Percentiles rank a stretch among this genome's conserved stretches.
These are phyloP conservation scores for Monosporascus sp. DNA, from an alignment of 2,329 filamentous ascomycete genomes.

Conservation along the genomic window DNA sequence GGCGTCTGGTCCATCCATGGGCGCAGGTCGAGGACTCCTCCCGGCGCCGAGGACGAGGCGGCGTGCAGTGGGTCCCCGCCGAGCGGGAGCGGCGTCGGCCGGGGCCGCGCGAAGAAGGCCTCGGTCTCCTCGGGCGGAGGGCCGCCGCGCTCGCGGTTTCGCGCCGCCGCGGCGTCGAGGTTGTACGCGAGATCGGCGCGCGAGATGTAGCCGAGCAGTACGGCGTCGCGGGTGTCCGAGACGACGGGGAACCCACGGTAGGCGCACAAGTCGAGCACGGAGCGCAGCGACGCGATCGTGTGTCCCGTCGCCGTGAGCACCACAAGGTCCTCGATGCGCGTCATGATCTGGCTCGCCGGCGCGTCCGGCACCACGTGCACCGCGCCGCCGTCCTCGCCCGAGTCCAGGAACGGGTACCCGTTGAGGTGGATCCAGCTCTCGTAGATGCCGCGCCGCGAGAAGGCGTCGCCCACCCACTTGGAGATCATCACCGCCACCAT, in stretches of 20 bases:
- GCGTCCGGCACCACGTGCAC: slow-evolving; percentile 63
- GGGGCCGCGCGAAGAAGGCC: slow-evolving; percentile 76
- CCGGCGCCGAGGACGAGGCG: neutral
- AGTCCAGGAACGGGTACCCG: slow-evolving; percentile 92
- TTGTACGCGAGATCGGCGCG: slow-evolving; percentile 85
- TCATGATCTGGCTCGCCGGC: slow-evolving; percentile 86
- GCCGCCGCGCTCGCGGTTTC: slow-evolving; percentile 36
- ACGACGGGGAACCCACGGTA: slow-evolving; percentile 93
- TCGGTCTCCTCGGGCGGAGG: slow-evolving; percentile 69
- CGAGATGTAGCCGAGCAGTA: slow-evolving; percentile 89
- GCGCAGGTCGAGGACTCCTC: slow-evolving; percentile 67
- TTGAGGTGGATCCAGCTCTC: slow-evolving; percentile 97
- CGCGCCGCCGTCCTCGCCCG: slow-evolving; percentile 64
- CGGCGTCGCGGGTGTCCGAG: slow-evolving; percentile 67
- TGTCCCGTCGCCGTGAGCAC: slow-evolving; percentile 84
- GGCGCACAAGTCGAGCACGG: slow-evolving; percentile 66
- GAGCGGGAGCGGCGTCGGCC: slow-evolving; percentile 45
- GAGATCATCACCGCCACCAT: slow-evolving; percentile 98
- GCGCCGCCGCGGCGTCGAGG: slow-evolving; percentile 50
- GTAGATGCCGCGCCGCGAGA: slow-evolving; percentile 90
- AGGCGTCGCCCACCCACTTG: slow-evolving; percentile 97
- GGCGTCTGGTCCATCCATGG: slow-evolving; percentile 99
- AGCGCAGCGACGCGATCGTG: slow-evolving; percentile 71
- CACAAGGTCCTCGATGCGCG: slow-evolving; percentile 81
- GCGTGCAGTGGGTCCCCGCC: slow-evolving; percentile 25